Evolutionary conservation across 1,284 basidiomycete species (phyloP), one percentile per base, ranked within the genome.

Genomic region (Trichosporon sp.): DNA sequence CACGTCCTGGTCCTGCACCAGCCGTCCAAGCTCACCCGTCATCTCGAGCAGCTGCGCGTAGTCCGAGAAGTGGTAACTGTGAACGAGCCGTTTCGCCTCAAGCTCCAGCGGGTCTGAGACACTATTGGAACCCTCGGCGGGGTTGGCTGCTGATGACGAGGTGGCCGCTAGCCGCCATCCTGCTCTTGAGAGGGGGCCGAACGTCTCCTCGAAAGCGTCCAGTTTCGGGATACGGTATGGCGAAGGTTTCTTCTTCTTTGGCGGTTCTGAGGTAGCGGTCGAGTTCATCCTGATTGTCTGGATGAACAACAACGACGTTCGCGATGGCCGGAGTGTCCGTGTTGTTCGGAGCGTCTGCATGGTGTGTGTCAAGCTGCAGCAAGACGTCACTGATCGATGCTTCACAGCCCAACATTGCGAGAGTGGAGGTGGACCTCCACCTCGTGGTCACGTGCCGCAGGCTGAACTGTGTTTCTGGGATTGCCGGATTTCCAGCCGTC

Each of bases 201-300:
- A 80, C 8, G 74, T 38, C 1, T 71, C 71, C 5, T 76, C 71
- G 72, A 81, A 81, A n/a, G 73, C 71, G 31, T 68, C 35, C 12
- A 73, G 67, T 4, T 75, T 72, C 32, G 77, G 77, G 19, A 80
- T 73, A 14, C 80, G 79, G 68, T 83, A 83, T 0, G 80, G 80
- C 0, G 76, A 78, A 0, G 79, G 80, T 43, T 72, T 40, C 59
- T 63, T 63, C 59, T 63, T 63, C 59, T 19, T 35, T 6, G 59
- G 16, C 14, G 59, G 59, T 5, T 19, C 32, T n/a, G 56, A 16
- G 32, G 59, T 14, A 6, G 31, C 26, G 56, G 59, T 63, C 59
- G 59, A 63, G 59, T 6, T 35, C 59, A 63, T 35, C 32, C 59
- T 32, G 32, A 16, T 31, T 8, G 4, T 4, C 51, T 19, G 19